Percentiles rank a stretch among this genome's conserved stretches.
These are phyloP conservation scores for Eimeria necatrix DNA, from an alignment of 169 alveolate genomes.

Conservation along the genomic window DNA sequence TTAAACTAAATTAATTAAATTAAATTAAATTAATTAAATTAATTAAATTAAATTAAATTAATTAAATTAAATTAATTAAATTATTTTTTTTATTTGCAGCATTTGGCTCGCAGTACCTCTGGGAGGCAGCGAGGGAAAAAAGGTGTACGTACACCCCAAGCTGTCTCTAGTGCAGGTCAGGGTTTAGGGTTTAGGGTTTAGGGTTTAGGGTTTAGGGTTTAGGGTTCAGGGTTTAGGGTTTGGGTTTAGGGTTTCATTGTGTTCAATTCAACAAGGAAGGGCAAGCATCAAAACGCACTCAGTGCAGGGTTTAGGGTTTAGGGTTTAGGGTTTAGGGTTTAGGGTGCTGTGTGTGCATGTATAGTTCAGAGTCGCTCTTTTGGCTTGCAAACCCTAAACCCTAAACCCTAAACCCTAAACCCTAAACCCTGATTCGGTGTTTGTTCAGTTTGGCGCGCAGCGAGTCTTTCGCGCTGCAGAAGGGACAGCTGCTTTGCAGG, in stretches of 20 bases:
- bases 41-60: not conserved
- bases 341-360: no score
- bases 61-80: not conserved
- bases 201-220: not conserved
- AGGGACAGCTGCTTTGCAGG: conserved; percentile 6
- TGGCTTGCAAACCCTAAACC: no score
- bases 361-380: no score
- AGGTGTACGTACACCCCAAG: not conserved
- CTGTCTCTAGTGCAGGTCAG: conserved; percentile 30
- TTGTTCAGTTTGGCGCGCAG: conserved; percentile 16
- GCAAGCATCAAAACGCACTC: no score
- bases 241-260: not conserved
- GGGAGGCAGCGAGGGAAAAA: not conserved
- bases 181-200: not conserved
- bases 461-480: not conserved
- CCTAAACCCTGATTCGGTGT: not conserved
- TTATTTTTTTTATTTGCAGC: not conserved
- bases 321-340: no score
- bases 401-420: no score
- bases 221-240: not conserved
- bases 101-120: conserved; percentile 23
- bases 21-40: not conserved
- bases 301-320: no score
- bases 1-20: no score
- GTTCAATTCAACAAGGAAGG: no score